Evolutionary conservation across 805 yeast species (phyloP), one percentile per base, ranked within the genome.

Genomic region (Kluyveromyces dobzhanskii): DNA sequence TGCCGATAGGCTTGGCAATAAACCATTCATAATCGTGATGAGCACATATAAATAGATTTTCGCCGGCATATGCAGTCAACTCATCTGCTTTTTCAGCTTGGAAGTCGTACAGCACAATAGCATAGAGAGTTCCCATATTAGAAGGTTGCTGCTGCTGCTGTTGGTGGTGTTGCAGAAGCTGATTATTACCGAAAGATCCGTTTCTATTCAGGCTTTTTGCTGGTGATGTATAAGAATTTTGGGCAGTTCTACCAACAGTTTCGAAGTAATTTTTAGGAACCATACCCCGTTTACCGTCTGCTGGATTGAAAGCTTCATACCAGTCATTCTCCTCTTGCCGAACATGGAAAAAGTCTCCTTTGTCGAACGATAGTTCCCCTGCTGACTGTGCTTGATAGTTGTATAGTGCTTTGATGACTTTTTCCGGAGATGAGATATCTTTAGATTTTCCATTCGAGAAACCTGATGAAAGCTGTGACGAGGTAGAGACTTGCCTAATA

Each of bases 1-100:
- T 70, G 43, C 90, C 94, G 31, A 92, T 84, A 11, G 96, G 96
- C 59, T 92, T 92, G 4, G 97, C 97, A 43, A 92, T 92, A 51
- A 87, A 88, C 99, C 99, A 92, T 64, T 94, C 99, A 47, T 70
- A 83, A 40, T 86, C 87, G 56, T 90, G 94, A 61, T 90, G 97
- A 2, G 99, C 99, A 62, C 96, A 90, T 10, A 94, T 77, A 23
- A 88, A 84, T 45, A 92, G 73, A 51, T 84, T 81, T 52, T 92
- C 99, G 28, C 97, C 97, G 1, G 84, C 84, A 21, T 61, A 55
- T 3, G 90, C 85, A 46, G 81, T 80, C 47, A 92, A 70, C 62
- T 92, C 99, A 64, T 94, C 98, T 7, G 76, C 58, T 43, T 70
- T 65, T 50, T 69, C 73, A 4, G 97, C 97, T 44, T 68, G 71